Evolutionary conservation across 1,139 yeast species (phyloP).

Genomic region (Suhomyces choctaworum): DNA sequence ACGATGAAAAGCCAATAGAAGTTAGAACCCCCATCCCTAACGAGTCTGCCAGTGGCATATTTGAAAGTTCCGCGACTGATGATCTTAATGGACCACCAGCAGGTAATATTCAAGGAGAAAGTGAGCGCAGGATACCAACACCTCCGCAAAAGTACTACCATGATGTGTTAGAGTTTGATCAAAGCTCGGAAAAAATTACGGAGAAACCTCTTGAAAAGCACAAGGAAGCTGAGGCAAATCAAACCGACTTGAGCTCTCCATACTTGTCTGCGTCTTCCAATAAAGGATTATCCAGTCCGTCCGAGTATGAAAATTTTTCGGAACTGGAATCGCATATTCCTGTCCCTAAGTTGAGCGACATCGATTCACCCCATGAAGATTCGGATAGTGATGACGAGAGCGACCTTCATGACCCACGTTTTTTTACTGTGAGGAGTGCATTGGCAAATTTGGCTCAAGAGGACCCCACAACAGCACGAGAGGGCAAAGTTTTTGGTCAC

Average conservation of each 20-base stretch:
- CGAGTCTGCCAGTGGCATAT: too few species aligned
- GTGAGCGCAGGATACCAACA: not conserved
- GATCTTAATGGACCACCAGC: not conserved
- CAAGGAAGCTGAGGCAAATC: constrained; percentile 1
- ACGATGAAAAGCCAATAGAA: not conserved
- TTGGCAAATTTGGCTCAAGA: too few species aligned
- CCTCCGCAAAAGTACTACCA: not conserved
- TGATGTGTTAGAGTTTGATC: not conserved
- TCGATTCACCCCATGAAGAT: constrained; percentile 6
- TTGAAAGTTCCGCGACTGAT: not conserved
- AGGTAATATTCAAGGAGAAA: not conserved
- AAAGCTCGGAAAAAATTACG: not conserved
- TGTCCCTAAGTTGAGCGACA: constrained; percentile 11
- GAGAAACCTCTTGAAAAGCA: not conserved
- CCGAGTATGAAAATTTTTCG: not conserved
- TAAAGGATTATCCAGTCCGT: constrained; percentile 1
- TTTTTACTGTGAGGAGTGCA: too few species aligned
- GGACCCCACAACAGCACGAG: too few species aligned
- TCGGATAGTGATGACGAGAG: constrained; percentile 6
- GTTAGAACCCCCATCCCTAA: not conserved
- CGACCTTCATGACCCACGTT: too few species aligned
- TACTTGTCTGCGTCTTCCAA: constrained; percentile 8
- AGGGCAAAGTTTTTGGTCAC: too few species aligned
- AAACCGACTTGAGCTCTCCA: constrained; percentile 9
- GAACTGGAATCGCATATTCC: constrained; percentile 8